phyloP scores from a whole-genome alignment of 2,329 filamentous ascomycete genomes.

The Phialophora macrospora region DNA sequence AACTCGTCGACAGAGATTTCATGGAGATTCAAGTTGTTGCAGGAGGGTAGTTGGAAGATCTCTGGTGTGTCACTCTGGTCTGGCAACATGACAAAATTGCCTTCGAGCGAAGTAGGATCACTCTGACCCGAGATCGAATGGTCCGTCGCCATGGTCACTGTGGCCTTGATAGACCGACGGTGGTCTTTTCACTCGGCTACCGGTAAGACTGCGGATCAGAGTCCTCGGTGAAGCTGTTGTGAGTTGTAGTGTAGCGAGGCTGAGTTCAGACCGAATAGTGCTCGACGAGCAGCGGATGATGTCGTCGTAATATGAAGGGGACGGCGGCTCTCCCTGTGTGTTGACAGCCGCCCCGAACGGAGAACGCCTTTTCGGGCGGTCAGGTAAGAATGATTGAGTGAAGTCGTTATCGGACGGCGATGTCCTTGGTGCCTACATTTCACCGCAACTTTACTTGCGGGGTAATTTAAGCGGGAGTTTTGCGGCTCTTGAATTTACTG shows the following conservation, averaged over 20 bases:
- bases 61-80: conserved; percentile 28
- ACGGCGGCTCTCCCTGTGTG: no score
- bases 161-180: neutral
- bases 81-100: conserved; percentile 24
- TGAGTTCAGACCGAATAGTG: neutral
- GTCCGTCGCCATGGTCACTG: neutral
- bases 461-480: neutral
- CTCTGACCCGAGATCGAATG: neutral
- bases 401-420: neutral
- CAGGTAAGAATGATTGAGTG: neutral
- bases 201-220: neutral
- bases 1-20: conserved; percentile 38
- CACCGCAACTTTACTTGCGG: neutral
- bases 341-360: no score
- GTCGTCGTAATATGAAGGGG: neutral
- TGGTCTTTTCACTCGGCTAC: neutral
- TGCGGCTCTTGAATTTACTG: neutral
- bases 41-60: conserved; percentile 32
- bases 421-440: neutral
- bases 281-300: neutral
- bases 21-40: conserved; percentile 34
- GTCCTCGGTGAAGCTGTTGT: neutral
- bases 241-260: neutral
- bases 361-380: neutral
- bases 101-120: conserved; percentile 1